Evolutionary conservation across 148 eudicot species (phyloP).

Genomic region (Amaranthus hypochondriacus): DNA sequence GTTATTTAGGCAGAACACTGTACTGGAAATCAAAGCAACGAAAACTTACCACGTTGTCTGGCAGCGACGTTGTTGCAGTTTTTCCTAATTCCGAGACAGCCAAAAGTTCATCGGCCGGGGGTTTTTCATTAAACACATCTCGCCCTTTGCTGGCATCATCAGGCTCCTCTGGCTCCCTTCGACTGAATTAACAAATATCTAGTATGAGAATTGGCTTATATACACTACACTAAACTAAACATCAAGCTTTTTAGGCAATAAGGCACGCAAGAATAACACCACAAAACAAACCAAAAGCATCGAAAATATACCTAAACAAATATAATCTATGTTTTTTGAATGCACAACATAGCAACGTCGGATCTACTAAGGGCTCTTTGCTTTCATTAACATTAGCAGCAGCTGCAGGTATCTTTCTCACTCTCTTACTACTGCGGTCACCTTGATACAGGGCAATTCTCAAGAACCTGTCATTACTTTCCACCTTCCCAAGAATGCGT

Average conservation of each 20-base stretch:
- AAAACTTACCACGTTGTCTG: slow-evolving; percentile 83
- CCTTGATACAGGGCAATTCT: slow-evolving; percentile 95
- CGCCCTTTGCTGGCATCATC: slow-evolving; percentile 95
- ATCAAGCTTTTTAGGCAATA: background rate
- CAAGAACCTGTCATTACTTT: slow-evolving; percentile 90
- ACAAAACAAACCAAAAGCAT: background rate
- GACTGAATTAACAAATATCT: slow-evolving; percentile 47
- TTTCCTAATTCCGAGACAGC: slow-evolving; percentile 94
- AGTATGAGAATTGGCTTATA: background rate
- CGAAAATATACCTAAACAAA: slow-evolving; percentile 66
- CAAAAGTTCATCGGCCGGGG: slow-evolving; percentile 97
- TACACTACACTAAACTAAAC: background rate
- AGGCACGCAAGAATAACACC: background rate
- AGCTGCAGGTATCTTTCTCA: slow-evolving; percentile 84
- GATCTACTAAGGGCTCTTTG: slow-evolving; percentile 92
- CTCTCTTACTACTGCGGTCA: slow-evolving; percentile 86
- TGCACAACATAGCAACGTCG: slow-evolving; percentile 91
- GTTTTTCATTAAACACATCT: slow-evolving; percentile 96
- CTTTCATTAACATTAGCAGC: slow-evolving; percentile 90
- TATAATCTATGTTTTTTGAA: slow-evolving; percentile 90
- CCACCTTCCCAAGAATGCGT: slow-evolving; percentile 96
- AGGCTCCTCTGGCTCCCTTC: slow-evolving; percentile 96
- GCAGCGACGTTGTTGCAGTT: slow-evolving; percentile 77
- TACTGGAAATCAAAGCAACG: background rate
- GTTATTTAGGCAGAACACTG: background rate